Conservation (phyloP, 306 rosid genomes). For the Sicyos edulis region DNA sequence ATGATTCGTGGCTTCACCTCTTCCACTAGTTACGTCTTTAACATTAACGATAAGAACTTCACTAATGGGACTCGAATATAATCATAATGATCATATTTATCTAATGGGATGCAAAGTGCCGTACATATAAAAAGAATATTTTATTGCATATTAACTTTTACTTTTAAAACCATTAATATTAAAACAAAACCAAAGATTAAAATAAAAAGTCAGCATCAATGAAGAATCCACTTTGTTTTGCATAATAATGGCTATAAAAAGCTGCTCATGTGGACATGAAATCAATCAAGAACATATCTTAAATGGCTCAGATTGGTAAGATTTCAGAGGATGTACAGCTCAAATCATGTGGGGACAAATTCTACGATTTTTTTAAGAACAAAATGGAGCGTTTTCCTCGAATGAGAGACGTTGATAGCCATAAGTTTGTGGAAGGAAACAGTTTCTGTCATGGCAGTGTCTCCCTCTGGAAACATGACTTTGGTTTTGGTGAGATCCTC, state of each 20-base stretch:
- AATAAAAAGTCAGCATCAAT: background rate
- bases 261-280: background rate
- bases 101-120: background rate
- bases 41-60: background rate
- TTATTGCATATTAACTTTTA: background rate
- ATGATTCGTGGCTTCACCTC: background rate
- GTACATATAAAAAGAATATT: background rate
- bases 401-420: background rate
- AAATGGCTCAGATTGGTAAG: conserved; percentile 11
- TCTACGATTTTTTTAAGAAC: background rate
- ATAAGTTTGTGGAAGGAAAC: background rate
- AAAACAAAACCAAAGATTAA: background rate
- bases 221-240: background rate
- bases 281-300: background rate
- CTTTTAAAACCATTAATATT: background rate
- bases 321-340: background rate
- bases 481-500: background rate
- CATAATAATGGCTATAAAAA: background rate
- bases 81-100: background rate
- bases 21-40: background rate
- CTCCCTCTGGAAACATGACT: background rate
- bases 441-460: conserved; percentile 1
- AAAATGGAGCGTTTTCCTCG: background rate
- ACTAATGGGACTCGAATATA: background rate
- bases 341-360: background rate